phyloP scores from a whole-genome alignment of 352 stramenopile species.

The Phytopythium aichiense region DNA sequence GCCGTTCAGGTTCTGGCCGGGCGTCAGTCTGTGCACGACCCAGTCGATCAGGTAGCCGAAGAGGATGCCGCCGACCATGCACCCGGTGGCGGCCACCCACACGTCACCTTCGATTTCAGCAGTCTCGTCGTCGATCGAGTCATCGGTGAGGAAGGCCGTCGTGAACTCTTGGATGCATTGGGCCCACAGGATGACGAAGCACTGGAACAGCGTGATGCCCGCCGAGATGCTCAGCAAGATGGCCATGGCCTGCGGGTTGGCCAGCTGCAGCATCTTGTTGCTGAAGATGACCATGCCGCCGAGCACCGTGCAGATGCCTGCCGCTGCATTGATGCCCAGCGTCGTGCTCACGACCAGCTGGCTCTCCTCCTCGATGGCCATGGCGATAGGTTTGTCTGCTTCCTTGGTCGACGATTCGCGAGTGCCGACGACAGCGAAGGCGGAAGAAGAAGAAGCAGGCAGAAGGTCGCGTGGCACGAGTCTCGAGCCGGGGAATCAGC shows the following conservation, averaged over 20 bases:
- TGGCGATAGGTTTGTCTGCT: slow-evolving; percentile 1
- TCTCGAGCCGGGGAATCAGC: slow-evolving; percentile 6
- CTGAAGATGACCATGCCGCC: slow-evolving; percentile 71
- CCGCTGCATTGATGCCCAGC: slow-evolving; percentile 54
- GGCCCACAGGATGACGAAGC: slow-evolving; percentile 67
- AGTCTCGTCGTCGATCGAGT: slow-evolving; percentile 9
- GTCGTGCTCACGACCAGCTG: slow-evolving; percentile 23
- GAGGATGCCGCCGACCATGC: slow-evolving; percentile 83
- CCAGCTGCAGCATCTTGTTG: slow-evolving; percentile 58
- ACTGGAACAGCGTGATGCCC: slow-evolving; percentile 77
- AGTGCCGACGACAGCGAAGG: background rate
- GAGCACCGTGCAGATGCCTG: slow-evolving; percentile 53
- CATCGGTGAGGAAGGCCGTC: slow-evolving; percentile 22
- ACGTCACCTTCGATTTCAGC: slow-evolving; percentile 27
- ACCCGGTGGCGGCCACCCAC: slow-evolving; percentile 78
- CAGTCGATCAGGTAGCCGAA: slow-evolving; percentile 50
- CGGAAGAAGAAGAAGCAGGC: background rate
- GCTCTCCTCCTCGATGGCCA: slow-evolving; percentile 26
- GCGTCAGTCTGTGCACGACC: slow-evolving; percentile 39
- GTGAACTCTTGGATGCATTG: slow-evolving; percentile 35
- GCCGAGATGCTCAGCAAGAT: slow-evolving; percentile 60
- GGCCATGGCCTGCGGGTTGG: slow-evolving; percentile 52
- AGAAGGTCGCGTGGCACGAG: background rate
- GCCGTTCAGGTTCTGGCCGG: slow-evolving; percentile 26
- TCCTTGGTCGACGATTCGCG: slow-evolving; percentile 5